phyloP scores from a whole-genome alignment of 352 stramenopile genomes.

The Halophytophthora polymorphica region DNA sequence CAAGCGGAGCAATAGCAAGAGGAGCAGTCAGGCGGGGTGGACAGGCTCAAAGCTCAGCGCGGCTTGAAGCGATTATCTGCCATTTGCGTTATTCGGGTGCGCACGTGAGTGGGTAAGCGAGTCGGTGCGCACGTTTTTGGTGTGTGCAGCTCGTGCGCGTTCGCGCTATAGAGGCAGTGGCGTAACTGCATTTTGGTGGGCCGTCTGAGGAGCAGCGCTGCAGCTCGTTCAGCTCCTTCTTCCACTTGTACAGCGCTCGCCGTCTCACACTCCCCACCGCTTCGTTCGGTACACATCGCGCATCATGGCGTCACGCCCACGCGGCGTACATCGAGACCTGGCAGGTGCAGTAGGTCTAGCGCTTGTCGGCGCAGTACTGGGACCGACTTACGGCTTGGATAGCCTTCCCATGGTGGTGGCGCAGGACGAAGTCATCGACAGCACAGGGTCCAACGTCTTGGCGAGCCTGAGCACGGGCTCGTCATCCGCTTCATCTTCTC shows the following conservation, averaged over 20 bases:
- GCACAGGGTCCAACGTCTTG: neutral
- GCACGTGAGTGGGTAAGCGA: neutral
- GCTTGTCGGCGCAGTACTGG: neutral
- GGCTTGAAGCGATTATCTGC: conserved; percentile 23
- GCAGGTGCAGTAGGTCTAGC: conserved; percentile 9
- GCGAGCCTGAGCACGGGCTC: conserved; percentile 2
- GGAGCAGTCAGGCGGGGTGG: neutral
- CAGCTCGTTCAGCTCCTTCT: neutral
- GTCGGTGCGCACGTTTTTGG: neutral
- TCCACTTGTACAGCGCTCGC: too few species aligned
- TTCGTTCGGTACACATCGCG: conserved; percentile 29
- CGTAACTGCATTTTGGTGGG: neutral
- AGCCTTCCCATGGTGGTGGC: neutral
- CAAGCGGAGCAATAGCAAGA: conserved; percentile 2
- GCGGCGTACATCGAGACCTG: conserved; percentile 22
- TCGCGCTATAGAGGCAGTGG: neutral
- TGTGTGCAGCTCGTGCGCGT: neutral
- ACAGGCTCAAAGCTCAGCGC: conserved; percentile 13
- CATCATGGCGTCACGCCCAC: conserved; percentile 22
- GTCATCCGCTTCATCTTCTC: conserved; percentile 1
- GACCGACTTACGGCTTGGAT: neutral
- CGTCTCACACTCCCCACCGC: conserved; percentile 20
- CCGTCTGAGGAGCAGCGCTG: conserved; percentile 12
- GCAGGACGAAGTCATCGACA: conserved; percentile 4
- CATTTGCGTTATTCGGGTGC: conserved; percentile 9